These are phyloP conservation scores for Kwoniella pini DNA, from an alignment of 768 basidiomycete genomes.

Conservation along the genomic window DNA sequence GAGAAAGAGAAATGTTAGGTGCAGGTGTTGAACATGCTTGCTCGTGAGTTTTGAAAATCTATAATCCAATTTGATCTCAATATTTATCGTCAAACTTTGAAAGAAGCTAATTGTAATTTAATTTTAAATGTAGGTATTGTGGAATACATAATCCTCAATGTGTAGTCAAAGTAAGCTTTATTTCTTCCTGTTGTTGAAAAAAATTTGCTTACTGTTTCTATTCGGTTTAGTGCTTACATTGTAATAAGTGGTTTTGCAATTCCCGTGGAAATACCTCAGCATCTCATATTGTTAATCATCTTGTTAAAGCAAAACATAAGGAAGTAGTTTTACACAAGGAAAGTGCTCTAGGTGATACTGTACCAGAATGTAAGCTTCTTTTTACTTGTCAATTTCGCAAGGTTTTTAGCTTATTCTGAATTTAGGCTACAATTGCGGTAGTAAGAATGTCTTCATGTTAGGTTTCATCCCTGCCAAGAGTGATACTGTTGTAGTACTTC, in stretches of 20 bases:
- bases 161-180: constrained; percentile 77
- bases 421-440: constrained; percentile 84
- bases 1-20: constrained; percentile 30
- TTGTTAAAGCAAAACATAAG: constrained; percentile 98
- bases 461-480: constrained; percentile 99
- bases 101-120: not conserved
- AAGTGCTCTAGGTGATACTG: constrained; percentile 92
- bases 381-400: not conserved
- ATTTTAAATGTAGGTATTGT: constrained; percentile 70
- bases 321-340: constrained; percentile 96
- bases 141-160: constrained; percentile 97
- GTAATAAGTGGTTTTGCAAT: constrained; percentile 76
- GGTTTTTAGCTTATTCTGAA: not conserved
- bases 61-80: too few relatives aligned
- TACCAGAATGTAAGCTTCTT: constrained; percentile 74
- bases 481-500: constrained; percentile 94
- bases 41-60: constrained; percentile 64
- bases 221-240: constrained; percentile 47
- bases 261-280: constrained; percentile 96
- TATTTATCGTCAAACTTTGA: not conserved
- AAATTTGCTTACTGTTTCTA: not conserved
- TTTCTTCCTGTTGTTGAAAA: too few relatives aligned
- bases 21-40: constrained; percentile 69
- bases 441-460: constrained; percentile 99
- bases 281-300: constrained; percentile 98